Evolutionary conservation across 2,329 filamentous ascomycete species (phyloP), one percentile per base, ranked within the genome.

Genomic region (Diaporthe caulivora): DNA sequence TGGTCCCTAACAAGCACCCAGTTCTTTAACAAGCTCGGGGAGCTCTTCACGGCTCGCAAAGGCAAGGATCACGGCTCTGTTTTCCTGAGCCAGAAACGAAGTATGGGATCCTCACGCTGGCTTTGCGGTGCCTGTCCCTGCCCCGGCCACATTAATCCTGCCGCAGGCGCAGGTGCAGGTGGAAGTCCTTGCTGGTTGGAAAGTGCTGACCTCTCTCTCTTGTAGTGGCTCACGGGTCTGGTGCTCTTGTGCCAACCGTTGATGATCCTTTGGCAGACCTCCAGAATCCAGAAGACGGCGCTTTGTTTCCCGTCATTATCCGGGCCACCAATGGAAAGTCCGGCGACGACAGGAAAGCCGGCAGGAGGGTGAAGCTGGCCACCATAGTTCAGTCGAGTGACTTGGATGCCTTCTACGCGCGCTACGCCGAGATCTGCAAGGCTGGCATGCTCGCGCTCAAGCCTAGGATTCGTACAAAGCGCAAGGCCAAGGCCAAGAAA

Each of bases 351-450:
- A 73, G 71, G 67, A 87, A 88, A 76, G 87, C 88, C 71, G 82
- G 86, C 53, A 82, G 87, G 72, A 92, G 92, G 77, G 84, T 94
- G 77, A 97, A 95, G 82, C 81, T 98, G 34, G 94, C 94, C 2
- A 98, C 97, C 0, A 83, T 98, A 0, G 95, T 98, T 0, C 88
- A 93, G 71, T 90, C 93, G 0, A 90, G 92, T 73, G 90, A 93
- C 7, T 82, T 98, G 15, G 95, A 97, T 70, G 86, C 82, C 0
- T 99, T 99, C 80, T 99, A 95, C 82, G 85, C 87, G 40, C 88
- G 90, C 68, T 99, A 98, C 85, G 95, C 95, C 29, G 97, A 98
- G 77, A 88, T 95, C 3, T 98, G 95, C 84, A 98, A 97, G 86
- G 86, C 88, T 0, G 95, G 95, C 8, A 98, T 98, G 95, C 88